Conservation (phyloP, 2,329 filamentous ascomycete species). For the Paracoccidioides lutzii region DNA sequence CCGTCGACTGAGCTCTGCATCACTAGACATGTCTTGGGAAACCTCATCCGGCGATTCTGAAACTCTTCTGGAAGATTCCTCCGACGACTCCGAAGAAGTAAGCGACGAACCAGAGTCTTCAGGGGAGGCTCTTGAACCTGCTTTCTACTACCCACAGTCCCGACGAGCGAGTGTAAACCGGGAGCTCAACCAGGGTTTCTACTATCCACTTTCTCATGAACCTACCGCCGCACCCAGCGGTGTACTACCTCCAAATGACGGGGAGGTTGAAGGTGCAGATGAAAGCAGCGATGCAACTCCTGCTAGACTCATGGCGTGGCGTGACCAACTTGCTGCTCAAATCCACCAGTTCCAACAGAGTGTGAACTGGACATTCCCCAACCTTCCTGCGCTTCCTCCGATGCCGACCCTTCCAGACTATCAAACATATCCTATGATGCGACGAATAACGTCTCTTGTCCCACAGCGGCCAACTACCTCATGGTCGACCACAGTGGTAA, state of each 20-base stretch:
- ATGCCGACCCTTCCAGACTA: slow-evolving; percentile 58
- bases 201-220: slow-evolving; percentile 11
- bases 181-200: slow-evolving; percentile 17
- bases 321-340: slow-evolving; percentile 60
- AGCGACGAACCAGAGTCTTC: slow-evolving; percentile 19
- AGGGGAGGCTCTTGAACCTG: slow-evolving; percentile 12
- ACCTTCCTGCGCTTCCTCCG: slow-evolving; percentile 45
- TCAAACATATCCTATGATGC: slow-evolving; percentile 59
- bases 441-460: slow-evolving; percentile 59
- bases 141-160: slow-evolving; percentile 20
- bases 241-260: slow-evolving; percentile 15
- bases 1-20: slow-evolving; percentile 43
- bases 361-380: slow-evolving; percentile 53
- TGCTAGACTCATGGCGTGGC: slow-evolving; percentile 55
- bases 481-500: slow-evolving; percentile 18
- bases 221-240: slow-evolving; percentile 10
- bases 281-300: slow-evolving; percentile 38
- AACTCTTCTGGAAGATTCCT: slow-evolving; percentile 28
- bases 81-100: slow-evolving; percentile 18
- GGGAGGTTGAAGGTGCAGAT: slow-evolving; percentile 16
- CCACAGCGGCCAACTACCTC: slow-evolving; percentile 49
- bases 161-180: slow-evolving; percentile 26
- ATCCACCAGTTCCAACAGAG: slow-evolving; percentile 65
- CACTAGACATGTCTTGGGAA: slow-evolving; percentile 55
- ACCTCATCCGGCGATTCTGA: slow-evolving; percentile 37